phyloP scores from a whole-genome alignment of 2,329 filamentous ascomycete genomes.

The Botrytis medusae region DNA sequence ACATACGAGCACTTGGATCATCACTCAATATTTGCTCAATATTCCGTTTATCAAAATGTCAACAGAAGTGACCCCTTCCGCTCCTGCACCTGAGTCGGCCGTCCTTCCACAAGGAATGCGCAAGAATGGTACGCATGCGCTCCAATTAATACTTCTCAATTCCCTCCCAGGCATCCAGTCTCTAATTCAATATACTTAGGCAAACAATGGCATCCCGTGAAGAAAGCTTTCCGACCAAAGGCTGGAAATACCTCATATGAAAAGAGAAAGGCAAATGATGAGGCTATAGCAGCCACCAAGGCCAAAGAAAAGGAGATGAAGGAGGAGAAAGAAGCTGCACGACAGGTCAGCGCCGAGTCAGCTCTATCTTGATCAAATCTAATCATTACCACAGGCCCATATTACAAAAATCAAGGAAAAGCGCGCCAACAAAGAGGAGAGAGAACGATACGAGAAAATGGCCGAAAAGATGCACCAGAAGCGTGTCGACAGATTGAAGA shows the following conservation, averaged over 20 bases:
- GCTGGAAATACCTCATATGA: conserved; percentile 77
- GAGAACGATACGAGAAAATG: conserved; percentile 88
- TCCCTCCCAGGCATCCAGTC: background rate
- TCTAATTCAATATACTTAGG: conserved; percentile 51
- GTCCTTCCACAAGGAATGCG: conserved; percentile 59
- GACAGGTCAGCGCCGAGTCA: conserved; percentile 60
- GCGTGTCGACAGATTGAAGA: conserved; percentile 87
- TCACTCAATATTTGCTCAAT: background rate
- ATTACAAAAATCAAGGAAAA: conserved; percentile 82
- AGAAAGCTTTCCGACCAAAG: conserved; percentile 81
- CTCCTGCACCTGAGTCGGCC: conserved; percentile 11
- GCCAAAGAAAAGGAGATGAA: conserved; percentile 94
- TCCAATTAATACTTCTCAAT: background rate
- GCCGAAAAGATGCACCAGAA: conserved; percentile 98
- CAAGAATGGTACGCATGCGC: conserved; percentile 66
- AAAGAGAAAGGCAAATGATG: conserved; percentile 70
- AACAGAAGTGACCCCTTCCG: conserved; percentile 27
- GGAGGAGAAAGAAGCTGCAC: conserved; percentile 88
- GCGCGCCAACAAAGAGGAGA: conserved; percentile 86
- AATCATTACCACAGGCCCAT: conserved; percentile 55
- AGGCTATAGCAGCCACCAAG: conserved; percentile 74
- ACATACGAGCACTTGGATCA: background rate
- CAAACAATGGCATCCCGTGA: conserved; percentile 88
- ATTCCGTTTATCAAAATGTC: conserved; percentile 30
- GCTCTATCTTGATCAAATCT: background rate